A percentile compares a stretch with the other conserved stretches of the same genome.
phyloP scores from a whole-genome alignment of 805 yeast species.

The Tetrapisispora phaffii region DNA sequence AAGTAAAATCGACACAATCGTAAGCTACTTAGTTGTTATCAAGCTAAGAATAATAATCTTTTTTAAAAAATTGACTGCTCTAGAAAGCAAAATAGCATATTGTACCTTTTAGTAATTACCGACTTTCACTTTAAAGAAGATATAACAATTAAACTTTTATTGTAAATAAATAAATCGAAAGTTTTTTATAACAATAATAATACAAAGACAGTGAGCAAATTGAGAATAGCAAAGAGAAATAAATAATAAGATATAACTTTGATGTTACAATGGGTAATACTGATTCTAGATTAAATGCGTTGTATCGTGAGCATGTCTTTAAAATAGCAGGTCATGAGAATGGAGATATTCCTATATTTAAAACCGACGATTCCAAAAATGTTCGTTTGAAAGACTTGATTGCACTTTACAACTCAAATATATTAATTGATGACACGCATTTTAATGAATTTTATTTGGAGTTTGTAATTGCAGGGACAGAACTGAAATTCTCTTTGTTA shows the following conservation, averaged over 20 bases:
- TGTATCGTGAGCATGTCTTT: slow-evolving; percentile 42
- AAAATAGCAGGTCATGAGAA: slow-evolving; percentile 8
- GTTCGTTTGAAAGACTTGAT: slow-evolving; percentile 10
- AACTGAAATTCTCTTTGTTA: slow-evolving; percentile 12
- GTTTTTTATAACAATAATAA: too few species aligned
- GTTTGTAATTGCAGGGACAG: slow-evolving; percentile 10
- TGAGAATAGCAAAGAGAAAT: not conserved
- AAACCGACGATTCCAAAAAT: not conserved
- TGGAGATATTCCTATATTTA: not conserved
- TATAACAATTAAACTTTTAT: too few species aligned
- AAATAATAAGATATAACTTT: not conserved
- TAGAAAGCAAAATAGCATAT: too few species aligned
- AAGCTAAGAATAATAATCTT: too few species aligned
- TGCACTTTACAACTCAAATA: slow-evolving; percentile 23
- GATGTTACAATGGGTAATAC: slow-evolving; percentile 49
- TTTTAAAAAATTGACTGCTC: too few species aligned
- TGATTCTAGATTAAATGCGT: slow-evolving; percentile 50
- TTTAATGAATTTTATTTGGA: slow-evolving; percentile 26
- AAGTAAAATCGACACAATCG: too few species aligned
- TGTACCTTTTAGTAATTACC: too few species aligned
- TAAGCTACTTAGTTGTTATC: too few species aligned
- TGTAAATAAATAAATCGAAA: too few species aligned
- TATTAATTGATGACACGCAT: slow-evolving; percentile 34
- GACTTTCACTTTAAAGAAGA: too few species aligned
- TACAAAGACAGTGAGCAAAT: too few species aligned